A percentile compares a stretch with the other conserved stretches of the same genome.
Conservation (phyloP, 345 rosid genomes). For the Gossypium ekmanianum region DNA sequence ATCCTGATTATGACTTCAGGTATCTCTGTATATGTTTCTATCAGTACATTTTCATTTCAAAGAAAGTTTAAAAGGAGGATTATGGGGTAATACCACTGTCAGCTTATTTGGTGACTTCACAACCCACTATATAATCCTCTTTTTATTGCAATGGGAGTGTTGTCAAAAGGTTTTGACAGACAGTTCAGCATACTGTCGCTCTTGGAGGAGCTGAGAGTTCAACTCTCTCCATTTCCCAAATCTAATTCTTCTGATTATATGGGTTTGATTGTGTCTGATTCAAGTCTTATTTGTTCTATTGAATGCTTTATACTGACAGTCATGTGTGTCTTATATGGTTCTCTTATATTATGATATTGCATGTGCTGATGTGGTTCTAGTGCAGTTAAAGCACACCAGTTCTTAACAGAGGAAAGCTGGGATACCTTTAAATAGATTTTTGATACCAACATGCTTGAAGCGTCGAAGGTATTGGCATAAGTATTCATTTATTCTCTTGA, state of each 20-base stretch:
- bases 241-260: constrained; percentile 17
- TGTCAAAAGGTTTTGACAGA: constrained; percentile 97
- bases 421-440: constrained; percentile 78
- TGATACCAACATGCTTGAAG: constrained; percentile 76
- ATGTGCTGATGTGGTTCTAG: constrained; percentile 48
- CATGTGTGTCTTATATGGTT: constrained; percentile 13
- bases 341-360: constrained; percentile 36
- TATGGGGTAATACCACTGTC: constrained; percentile 99
- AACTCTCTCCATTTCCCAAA: constrained; percentile 94
- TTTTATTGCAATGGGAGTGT: constrained; percentile 74
- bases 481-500: background rate
- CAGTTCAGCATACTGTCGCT: constrained; percentile 86
- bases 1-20: constrained; percentile 98
- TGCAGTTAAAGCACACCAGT: constrained; percentile 84
- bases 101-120: constrained; percentile 92
- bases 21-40: constrained; percentile 35
- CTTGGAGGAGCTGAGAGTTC: constrained; percentile 95
- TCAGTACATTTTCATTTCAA: background rate
- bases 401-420: constrained; percentile 85
- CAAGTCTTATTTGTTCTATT: constrained; percentile 1
- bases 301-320: constrained; percentile 1
- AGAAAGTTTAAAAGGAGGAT: constrained; percentile 50
- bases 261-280: constrained; percentile 12
- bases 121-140: constrained; percentile 78
- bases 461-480: constrained; percentile 63